Percentiles rank a stretch among this genome's conserved stretches.
phyloP scores from a whole-genome alignment of 202 grass and related monocot species.

The Saccharum hybrid region DNA sequence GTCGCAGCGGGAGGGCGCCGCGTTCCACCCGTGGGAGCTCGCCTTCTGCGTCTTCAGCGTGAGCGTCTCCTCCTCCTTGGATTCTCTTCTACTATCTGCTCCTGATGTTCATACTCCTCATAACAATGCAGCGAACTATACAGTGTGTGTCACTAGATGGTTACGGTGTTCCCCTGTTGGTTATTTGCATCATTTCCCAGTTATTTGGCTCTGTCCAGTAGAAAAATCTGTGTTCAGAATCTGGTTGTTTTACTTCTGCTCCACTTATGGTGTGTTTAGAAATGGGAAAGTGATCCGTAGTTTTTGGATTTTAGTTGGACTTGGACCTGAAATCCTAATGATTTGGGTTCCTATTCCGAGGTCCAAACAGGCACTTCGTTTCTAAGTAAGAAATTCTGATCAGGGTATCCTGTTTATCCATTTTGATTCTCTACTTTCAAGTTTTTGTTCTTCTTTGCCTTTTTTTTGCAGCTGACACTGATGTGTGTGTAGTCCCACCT shows the following conservation, averaged over 20 bases:
- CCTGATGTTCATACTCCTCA: neutral
- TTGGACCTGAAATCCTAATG: neutral
- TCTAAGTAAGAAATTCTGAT: neutral
- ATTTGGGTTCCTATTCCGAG: neutral
- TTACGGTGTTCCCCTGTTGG: neutral
- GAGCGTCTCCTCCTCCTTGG: conserved; percentile 45
- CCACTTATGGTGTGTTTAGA: neutral
- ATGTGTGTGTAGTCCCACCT: neutral
- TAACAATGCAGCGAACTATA: neutral
- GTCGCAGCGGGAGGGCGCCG: conserved; percentile 56
- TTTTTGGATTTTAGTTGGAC: neutral
- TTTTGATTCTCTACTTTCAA: neutral
- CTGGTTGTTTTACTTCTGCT: neutral
- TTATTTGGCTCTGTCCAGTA: conserved; percentile 2
- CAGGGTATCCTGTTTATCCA: neutral
- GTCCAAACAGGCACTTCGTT: neutral
- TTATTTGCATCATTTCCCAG: conserved; percentile 1
- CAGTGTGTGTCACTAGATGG: neutral
- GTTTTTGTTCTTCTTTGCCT: neutral
- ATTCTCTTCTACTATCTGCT: neutral
- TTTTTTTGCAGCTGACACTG: neutral
- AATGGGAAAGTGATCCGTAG: neutral
- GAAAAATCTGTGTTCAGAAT: neutral
- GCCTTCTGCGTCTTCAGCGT: conserved; percentile 82
- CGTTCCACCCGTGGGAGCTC: conserved; percentile 87